Percentiles rank a stretch among this genome's conserved stretches.
Conservation (phyloP, 73 alveolate genomes). For the Paramecium tetraurelia region DNA sequence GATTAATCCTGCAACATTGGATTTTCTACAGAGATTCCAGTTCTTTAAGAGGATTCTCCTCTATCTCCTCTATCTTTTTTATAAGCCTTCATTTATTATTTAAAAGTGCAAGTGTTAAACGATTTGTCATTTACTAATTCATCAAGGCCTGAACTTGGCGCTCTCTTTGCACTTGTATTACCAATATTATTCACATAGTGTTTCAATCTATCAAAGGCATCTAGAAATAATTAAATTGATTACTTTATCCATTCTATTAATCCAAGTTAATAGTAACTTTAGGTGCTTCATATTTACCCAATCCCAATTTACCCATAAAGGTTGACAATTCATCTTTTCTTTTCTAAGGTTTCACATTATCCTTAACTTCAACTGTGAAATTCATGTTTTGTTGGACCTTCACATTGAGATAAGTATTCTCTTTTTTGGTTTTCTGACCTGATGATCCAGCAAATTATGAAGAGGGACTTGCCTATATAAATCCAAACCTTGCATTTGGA, state of each 20-base stretch:
- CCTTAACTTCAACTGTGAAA: neutral
- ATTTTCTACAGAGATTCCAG: neutral
- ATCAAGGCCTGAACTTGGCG: neutral
- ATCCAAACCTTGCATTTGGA: neutral
- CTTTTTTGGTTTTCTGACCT: neutral
- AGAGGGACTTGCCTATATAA: neutral
- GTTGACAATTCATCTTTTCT: constrained; percentile 14
- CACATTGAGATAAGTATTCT: neutral
- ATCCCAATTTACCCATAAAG: constrained; percentile 41
- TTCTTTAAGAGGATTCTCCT: neutral
- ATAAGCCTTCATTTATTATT: constrained; percentile 3
- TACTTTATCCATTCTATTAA: neutral
- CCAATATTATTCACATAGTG: constrained; percentile 23
- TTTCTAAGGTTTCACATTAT: neutral
- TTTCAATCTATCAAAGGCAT: constrained; percentile 14
- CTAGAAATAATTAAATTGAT: neutral
- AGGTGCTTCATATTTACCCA: constrained; percentile 30
- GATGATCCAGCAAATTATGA: neutral
- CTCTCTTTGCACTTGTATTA: neutral
- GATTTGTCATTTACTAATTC: neutral
- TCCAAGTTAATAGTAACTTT: constrained; percentile 8
- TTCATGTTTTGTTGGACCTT: neutral
- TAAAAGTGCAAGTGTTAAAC: neutral
- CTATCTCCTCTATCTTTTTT: neutral
- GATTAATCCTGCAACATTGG: neutral